Percentiles rank a stretch among this genome's conserved stretches.
Conservation (phyloP, 805 yeast genomes). For the Candida ipomoeae region DNA sequence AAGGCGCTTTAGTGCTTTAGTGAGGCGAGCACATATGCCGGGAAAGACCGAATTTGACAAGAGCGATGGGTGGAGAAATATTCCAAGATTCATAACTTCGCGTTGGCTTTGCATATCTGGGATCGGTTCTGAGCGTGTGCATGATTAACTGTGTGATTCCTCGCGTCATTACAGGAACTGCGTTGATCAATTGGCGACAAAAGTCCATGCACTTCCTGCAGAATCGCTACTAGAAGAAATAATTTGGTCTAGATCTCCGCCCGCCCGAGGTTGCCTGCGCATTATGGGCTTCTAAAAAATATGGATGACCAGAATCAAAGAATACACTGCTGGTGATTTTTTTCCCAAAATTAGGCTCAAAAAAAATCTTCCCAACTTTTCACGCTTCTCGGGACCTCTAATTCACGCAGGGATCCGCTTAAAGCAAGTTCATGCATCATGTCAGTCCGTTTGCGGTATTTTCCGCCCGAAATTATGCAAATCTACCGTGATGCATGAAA, state of each 20-base stretch:
- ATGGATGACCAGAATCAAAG: background rate
- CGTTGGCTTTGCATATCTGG: background rate
- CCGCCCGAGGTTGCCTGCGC: background rate
- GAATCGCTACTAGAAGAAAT: background rate
- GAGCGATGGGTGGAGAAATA: background rate
- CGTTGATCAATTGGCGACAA: background rate
- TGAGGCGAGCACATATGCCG: background rate
- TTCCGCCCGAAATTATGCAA: background rate
- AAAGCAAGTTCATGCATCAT: conserved; percentile 1
- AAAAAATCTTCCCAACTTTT: background rate
- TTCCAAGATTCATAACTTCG: background rate
- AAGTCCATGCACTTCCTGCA: background rate
- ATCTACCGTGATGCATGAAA: background rate
- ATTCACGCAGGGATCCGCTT: conserved; percentile 3
- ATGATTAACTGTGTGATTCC: background rate
- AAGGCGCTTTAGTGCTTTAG: too few species aligned
- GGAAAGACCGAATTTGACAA: background rate
- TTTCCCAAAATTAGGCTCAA: background rate
- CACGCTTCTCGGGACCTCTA: background rate
- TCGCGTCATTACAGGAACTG: conserved; percentile 1
- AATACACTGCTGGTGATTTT: background rate
- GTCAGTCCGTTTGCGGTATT: background rate
- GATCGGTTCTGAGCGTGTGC: background rate
- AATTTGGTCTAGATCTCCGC: background rate
- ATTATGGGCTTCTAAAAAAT: background rate